Evolutionary conservation across 164 flowering plant genomes (phyloP), one percentile per base, ranked within the genome.

Genomic region (Saururus chinensis): DNA sequence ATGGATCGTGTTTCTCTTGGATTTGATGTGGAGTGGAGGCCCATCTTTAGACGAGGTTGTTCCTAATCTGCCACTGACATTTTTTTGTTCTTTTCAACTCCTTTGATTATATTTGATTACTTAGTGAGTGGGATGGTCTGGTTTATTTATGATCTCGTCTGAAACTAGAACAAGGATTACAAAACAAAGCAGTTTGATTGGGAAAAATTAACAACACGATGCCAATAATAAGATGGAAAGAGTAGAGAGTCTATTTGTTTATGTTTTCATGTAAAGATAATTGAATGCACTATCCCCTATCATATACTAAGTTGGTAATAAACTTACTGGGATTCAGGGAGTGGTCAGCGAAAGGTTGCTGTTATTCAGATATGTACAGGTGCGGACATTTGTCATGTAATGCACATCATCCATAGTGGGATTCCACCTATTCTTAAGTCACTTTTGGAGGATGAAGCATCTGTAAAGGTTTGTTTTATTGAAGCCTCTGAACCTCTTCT

Each of bases 381-480:
- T 59, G 56, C 57, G 37, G 65, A 49, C 65, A 62, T 60, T 53
- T 92, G 98, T 69, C 75, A 82, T 68, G 96, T 92, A 64, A 76
- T 92, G 84, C 98, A 89, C 75, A 78, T 92, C 20, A 41, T 82
- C 69, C 96, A 92, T 72, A 83, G 92, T 69, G 95, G 95, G 55
- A 84, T 92, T 14, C 88, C 98, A 40, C 80, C 63, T 40, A 78
- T 62, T 68, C 70, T 89, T 62, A 76, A 66, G 52, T 64, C 68
- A 60, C 77, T 89, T 61, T 85, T 92, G 40, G 96, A 89, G 73
- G 88, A 92, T 72, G 61, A 76, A 35, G 49, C 81, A 61, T 56
- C 78, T 16, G 22, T 74, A 35, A 92, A 88, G 88, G 95, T 88
- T 17, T 66, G 42, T 55, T 53, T 17, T 17, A 45, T 8, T 45